Evolutionary conservation across 371 early-diverging fungal species (phyloP).

Genomic region (Encephalitozoon intestinalis): DNA sequence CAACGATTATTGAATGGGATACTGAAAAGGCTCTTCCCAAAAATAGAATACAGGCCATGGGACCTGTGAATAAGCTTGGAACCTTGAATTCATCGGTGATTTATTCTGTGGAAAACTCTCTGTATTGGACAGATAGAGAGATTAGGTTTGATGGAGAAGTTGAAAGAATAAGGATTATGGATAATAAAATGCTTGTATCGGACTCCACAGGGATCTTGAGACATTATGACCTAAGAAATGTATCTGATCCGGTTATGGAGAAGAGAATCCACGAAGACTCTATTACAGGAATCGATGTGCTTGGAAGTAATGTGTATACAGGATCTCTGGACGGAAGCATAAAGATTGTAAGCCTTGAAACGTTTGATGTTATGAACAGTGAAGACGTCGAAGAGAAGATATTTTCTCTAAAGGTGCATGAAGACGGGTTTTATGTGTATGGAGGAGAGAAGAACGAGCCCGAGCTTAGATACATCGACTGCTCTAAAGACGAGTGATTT

Average conservation of each 20-base stretch:
- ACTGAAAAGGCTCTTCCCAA: background rate
- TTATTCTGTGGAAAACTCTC: background rate
- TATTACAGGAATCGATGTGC: slow-evolving; percentile 18
- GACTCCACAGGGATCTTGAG: slow-evolving; percentile 12
- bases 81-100: background rate
- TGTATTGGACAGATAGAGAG: background rate
- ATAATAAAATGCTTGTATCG: background rate
- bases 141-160: background rate
- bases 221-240: slow-evolving; percentile 20
- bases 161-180: slow-evolving; percentile 1
- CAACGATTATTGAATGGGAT: slow-evolving; percentile 49
- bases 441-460: slow-evolving; percentile 18
- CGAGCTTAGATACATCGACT: background rate
- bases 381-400: background rate
- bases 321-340: slow-evolving; percentile 24
- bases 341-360: background rate
- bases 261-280: slow-evolving; percentile 15
- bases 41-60: background rate
- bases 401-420: slow-evolving; percentile 18
- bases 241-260: background rate
- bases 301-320: background rate
- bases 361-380: background rate
- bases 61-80: slow-evolving; percentile 2
- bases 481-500: background rate
- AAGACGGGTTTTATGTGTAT: slow-evolving; percentile 20